A percentile compares a stretch with the other conserved stretches of the same genome.
These are phyloP conservation scores for Triticum aestivum DNA, from an alignment of 176 grass and related monocot species.

Conservation along the genomic window IWGSC_CS_RefSeq_v2.1 NC_057797.1:681034738-681035237, in stretches of 20 bases:
- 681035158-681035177: conserved; percentile 58
- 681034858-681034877: background rate
- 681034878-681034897: background rate
- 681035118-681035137: no score
- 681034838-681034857: background rate
- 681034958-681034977: background rate
- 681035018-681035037: background rate
- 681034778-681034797: background rate
- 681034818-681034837: background rate
- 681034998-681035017: background rate
- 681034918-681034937: background rate
- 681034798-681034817: background rate
- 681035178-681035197: conserved; percentile 42
- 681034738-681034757: background rate
- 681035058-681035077: background rate
- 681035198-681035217: conserved; percentile 63
- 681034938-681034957: conserved; percentile 2
- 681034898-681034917: background rate
- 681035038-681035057: background rate
- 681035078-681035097: background rate
- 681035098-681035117: no score
- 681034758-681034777: background rate
- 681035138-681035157: background rate
- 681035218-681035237: conserved; percentile 52
- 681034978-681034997: background rate